Base-by-base conservation (phyloP, 768 basidiomycete species). In the Cystofilobasidium ferigula region DNA sequence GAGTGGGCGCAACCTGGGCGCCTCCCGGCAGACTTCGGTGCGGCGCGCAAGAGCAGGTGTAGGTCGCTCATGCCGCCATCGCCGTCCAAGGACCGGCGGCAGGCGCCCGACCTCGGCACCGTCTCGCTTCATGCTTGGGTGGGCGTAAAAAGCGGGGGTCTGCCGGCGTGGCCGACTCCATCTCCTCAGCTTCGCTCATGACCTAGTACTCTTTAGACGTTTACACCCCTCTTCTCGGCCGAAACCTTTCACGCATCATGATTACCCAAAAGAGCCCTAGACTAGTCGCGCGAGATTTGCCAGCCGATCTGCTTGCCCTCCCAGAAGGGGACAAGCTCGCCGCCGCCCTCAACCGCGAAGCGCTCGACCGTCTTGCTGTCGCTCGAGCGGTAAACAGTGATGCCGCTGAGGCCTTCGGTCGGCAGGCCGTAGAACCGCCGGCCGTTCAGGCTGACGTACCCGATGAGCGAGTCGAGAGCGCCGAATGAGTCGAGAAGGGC, bases 251-350 rank as follows among this genome's bases (percentile, higher is more conserved):
- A 47, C 45, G n/a, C n/a, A 2, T n/a, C 2, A 47, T 47, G n/a
- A n/a, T n/a, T n/a, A n/a, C n/a, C 38, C 38, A 57, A 26, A 26
- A 57, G 30, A 57, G 30, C 32, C 54, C 18, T n/a, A n/a, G 26
- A 26, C 36, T 40, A 60, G 28, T 68, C 53, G 56, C 66, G 57
- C 22, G 35, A 26, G 24, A 68, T 57, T 63, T 76, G 75, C 92
- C 93, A 98, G 12, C 78, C 79, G 38, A 98, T 76, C 69, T 82
- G 78, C 76, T 84, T 87, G 16, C 90, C 93, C 12, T 86, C 84
- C 87, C 88, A 88, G 78, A 97, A 94, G 10, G 93, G 89, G 47
- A 87, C 81, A 0, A 94, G 70, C 60, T 73, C 69, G 40, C 71
- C 68, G 61, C 74, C 68, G 53, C 72, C 70, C 65, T 71, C 72